Percentiles rank a stretch among this genome's conserved stretches.
phyloP scores from a whole-genome alignment of 305 asterid species.

The Stenogyne calaminthoides region DNA sequence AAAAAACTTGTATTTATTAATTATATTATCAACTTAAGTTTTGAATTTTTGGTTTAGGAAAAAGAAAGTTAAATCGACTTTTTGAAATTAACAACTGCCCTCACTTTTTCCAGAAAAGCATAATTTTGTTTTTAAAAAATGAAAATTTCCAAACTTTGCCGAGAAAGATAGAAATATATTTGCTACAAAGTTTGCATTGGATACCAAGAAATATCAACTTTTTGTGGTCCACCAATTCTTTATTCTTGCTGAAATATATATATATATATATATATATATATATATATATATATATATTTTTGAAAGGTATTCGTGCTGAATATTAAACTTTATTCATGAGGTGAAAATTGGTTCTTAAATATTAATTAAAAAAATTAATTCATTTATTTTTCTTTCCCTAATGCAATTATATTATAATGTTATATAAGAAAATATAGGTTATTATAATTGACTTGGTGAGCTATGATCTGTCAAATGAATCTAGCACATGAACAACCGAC shows the following conservation, averaged over 20 bases:
- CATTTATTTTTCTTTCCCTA: neutral
- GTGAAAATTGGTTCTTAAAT: neutral
- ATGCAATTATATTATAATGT: neutral
- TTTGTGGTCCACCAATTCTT: constrained; percentile 23
- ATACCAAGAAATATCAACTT: constrained; percentile 26
- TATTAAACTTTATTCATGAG: neutral
- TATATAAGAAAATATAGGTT: neutral
- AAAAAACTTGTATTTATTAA: too few relatives aligned
- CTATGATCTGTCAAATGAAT: constrained; percentile 20
- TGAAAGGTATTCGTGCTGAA: neutral
- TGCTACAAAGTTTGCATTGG: constrained; percentile 22
- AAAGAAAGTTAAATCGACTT: neutral
- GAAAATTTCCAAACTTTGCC: neutral
- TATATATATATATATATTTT: too few relatives aligned
- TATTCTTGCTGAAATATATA: neutral
- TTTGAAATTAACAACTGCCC: neutral
- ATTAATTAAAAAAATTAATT: neutral
- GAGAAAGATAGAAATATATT: neutral
- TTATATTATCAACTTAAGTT: neutral
- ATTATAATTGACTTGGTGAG: constrained; percentile 1
- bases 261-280: too few relatives aligned
- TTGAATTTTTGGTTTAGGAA: neutral
- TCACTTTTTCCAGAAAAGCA: neutral
- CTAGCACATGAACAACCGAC: constrained; percentile 43
- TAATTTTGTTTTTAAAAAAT: neutral